Conservation (phyloP, 2,329 filamentous ascomycete species). For the Scolecobasidium constrictum region DNA sequence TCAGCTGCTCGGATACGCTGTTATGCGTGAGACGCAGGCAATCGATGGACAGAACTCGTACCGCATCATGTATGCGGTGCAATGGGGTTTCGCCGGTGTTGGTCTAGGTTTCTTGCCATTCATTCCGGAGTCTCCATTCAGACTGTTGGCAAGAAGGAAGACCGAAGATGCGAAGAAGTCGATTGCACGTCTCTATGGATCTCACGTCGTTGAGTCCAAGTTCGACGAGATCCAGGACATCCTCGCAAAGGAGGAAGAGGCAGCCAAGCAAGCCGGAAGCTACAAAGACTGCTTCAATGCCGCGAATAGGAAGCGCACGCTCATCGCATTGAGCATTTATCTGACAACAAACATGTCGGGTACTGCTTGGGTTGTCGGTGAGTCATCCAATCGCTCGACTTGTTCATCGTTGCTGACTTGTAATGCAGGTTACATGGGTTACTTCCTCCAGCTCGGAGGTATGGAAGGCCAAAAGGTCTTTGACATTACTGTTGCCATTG, state of each 20-base stretch:
- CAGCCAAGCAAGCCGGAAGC: constrained; percentile 60
- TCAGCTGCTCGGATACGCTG: constrained; percentile 61
- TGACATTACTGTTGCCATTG: constrained; percentile 43
- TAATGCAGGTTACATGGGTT: constrained; percentile 39
- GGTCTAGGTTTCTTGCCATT: constrained; percentile 55
- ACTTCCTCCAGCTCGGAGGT: constrained; percentile 38
- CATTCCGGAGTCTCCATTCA: constrained; percentile 63
- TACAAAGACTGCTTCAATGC: constrained; percentile 81
- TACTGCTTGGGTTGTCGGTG: constrained; percentile 34
- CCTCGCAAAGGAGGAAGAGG: constrained; percentile 77
- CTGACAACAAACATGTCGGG: constrained; percentile 38
- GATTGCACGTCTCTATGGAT: constrained; percentile 52
- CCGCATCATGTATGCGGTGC: constrained; percentile 33
- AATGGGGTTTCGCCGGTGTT: constrained; percentile 65
- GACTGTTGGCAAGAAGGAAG: constrained; percentile 58
- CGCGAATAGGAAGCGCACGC: constrained; percentile 65
- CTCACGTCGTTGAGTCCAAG: too few relatives aligned
- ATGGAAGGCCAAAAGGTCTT: constrained; percentile 30
- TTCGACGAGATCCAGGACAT: constrained; percentile 61
- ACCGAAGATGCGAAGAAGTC: constrained; percentile 55
- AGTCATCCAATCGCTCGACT: too few relatives aligned
- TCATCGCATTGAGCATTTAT: constrained; percentile 49
- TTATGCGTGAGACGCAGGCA: constrained; percentile 56
- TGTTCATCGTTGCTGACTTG: too few relatives aligned
- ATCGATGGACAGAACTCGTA: constrained; percentile 58